A percentile compares a stretch with the other conserved stretches of the same genome.
Evolutionary conservation across 352 stramenopile genomes (phyloP).

Genomic region (Pythium apleroticum): DNA sequence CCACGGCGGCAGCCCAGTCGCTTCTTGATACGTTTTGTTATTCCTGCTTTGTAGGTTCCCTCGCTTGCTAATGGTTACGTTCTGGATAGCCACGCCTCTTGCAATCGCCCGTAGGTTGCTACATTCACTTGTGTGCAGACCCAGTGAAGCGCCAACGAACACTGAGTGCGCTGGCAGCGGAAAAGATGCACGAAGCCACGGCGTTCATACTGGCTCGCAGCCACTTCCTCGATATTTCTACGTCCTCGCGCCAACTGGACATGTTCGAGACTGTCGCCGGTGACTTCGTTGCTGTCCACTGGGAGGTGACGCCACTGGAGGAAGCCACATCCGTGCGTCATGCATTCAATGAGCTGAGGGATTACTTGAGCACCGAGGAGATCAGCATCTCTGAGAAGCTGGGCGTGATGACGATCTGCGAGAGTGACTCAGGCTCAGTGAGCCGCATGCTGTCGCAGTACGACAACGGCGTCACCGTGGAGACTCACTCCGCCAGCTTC

Average conservation of each 20-base stretch:
- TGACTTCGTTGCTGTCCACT: constrained; percentile 13
- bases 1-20: constrained; percentile 16
- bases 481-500: constrained; percentile 11
- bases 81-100: background rate
- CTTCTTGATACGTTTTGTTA: background rate
- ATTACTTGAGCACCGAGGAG: constrained; percentile 19
- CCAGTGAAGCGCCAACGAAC: background rate
- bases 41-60: too few relatives aligned
- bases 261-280: constrained; percentile 4
- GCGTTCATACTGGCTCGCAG: constrained; percentile 5
- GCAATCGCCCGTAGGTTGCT: constrained; percentile 5
- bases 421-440: constrained; percentile 13
- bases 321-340: background rate
- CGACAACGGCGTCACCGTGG: constrained; percentile 12
- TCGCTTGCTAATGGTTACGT: background rate
- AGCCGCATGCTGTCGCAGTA: constrained; percentile 15
- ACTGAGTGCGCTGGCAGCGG: background rate
- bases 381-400: constrained; percentile 24
- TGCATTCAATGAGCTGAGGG: constrained; percentile 9
- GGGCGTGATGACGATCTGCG: constrained; percentile 21
- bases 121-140: constrained; percentile 11
- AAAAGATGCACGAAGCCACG: constrained; percentile 8
- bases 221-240: constrained; percentile 2
- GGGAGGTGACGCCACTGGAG: constrained; percentile 14
- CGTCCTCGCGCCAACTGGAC: background rate